phyloP scores from a whole-genome alignment of 2,329 filamentous ascomycete species.

The Cladorrhinum sp. region DNA sequence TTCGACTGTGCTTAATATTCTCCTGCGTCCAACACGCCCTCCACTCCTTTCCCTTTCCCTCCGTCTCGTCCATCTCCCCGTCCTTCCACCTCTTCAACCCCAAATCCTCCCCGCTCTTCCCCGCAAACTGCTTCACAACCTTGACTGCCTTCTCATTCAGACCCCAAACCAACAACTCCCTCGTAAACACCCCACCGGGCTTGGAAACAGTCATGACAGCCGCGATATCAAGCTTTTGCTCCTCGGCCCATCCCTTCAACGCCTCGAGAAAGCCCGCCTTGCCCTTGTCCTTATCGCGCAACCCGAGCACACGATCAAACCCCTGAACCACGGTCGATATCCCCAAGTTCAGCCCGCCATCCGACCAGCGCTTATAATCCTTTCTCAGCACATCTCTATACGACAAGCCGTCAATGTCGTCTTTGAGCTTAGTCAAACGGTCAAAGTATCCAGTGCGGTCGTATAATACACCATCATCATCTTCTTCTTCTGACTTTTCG shows the following conservation, averaged over 20 bases:
- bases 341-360: constrained; percentile 57
- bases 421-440: constrained; percentile 61
- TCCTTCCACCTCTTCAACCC: constrained; percentile 53
- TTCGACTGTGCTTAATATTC: constrained; percentile 58
- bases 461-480: constrained; percentile 36
- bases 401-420: constrained; percentile 58
- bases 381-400: constrained; percentile 70
- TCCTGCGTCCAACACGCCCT: constrained; percentile 66
- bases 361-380: constrained; percentile 80
- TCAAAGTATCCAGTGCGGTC: constrained; percentile 55
- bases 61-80: constrained; percentile 44
- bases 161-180: constrained; percentile 68
- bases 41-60: constrained; percentile 39
- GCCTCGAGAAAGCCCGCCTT: constrained; percentile 45
- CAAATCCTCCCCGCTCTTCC: constrained; percentile 45
- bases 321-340: constrained; percentile 63
- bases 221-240: constrained; percentile 59
- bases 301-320: constrained; percentile 46
- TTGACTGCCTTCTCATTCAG: constrained; percentile 46
- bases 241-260: constrained; percentile 52
- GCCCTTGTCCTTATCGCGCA: constrained; percentile 38
- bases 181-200: constrained; percentile 52
- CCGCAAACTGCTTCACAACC: constrained; percentile 55
- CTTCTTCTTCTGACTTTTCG: constrained; percentile 4
- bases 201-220: constrained; percentile 68